phyloP scores from a whole-genome alignment of 2,329 filamentous ascomycete species.

The Fusarium newnesense region DNA sequence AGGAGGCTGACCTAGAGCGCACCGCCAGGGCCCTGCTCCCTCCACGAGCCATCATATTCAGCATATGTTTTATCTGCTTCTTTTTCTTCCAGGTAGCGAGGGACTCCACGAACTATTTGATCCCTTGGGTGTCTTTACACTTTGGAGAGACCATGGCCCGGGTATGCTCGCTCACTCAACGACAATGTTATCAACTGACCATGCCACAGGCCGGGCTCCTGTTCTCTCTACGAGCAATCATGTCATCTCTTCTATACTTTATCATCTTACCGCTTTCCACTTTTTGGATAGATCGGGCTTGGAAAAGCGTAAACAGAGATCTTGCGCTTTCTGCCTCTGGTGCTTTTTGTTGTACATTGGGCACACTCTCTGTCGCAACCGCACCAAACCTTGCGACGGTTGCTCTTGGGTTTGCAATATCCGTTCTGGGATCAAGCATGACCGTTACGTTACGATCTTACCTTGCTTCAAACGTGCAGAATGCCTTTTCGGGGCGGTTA shows the following conservation, averaged over 20 bases:
- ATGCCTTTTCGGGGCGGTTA: neutral
- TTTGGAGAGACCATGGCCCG: neutral
- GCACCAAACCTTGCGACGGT: neutral
- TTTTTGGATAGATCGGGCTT: neutral
- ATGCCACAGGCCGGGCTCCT: neutral
- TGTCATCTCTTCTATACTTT: neutral
- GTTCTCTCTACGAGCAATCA: neutral
- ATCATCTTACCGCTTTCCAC: neutral
- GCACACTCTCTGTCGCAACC: neutral
- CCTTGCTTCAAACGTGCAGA: neutral
- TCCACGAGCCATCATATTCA: neutral
- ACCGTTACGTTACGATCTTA: neutral
- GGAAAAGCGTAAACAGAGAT: neutral
- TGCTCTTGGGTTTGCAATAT: neutral
- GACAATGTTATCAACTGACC: neutral
- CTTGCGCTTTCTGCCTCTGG: neutral
- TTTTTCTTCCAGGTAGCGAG: neutral
- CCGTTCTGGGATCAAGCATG: neutral
- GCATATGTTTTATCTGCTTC: neutral
- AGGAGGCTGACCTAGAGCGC: neutral
- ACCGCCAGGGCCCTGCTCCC: neutral
- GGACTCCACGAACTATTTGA: neutral
- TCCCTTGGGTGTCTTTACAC: neutral
- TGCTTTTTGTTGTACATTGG: neutral
- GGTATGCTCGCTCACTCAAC: neutral